These are phyloP conservation scores for Botrytis medusae DNA, from an alignment of 2,329 filamentous ascomycete species.

Conservation along the genomic window DNA sequence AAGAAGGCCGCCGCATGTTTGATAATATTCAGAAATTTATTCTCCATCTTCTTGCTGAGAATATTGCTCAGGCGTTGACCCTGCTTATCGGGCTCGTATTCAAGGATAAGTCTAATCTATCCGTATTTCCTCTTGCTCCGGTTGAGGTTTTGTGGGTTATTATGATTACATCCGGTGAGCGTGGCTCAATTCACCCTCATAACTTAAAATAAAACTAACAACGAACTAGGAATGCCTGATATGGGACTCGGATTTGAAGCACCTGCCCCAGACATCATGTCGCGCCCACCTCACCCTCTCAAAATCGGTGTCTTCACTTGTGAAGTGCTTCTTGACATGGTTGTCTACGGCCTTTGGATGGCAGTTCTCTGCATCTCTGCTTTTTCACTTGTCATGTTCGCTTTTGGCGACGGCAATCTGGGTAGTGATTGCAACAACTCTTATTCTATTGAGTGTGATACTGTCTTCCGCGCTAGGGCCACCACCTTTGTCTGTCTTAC, in stretches of 20 bases:
- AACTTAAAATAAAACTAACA: background rate
- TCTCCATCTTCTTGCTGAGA: slow-evolving; percentile 63
- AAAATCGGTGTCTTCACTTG: slow-evolving; percentile 71
- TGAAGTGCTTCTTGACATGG: slow-evolving; percentile 76
- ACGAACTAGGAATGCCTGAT: slow-evolving; percentile 60
- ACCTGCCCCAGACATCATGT: slow-evolving; percentile 74
- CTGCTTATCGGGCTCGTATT: slow-evolving; percentile 80
- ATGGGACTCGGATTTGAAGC: slow-evolving; percentile 83
- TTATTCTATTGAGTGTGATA: slow-evolving; percentile 56
- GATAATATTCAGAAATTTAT: slow-evolving; percentile 76
- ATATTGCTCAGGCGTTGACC: slow-evolving; percentile 80
- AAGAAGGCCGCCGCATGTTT: slow-evolving; percentile 72
- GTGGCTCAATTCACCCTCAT: background rate
- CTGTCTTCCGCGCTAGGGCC: slow-evolving; percentile 68
- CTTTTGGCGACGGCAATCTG: slow-evolving; percentile 54
- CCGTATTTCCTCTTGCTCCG: slow-evolving; percentile 82
- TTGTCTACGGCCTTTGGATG: slow-evolving; percentile 78
- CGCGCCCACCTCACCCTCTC: slow-evolving; percentile 64
- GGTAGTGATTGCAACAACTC: slow-evolving; percentile 60
- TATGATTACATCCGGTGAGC: slow-evolving; percentile 77
- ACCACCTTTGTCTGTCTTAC: slow-evolving; percentile 74
- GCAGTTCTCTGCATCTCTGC: slow-evolving; percentile 63
- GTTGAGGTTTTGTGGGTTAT: slow-evolving; percentile 93
- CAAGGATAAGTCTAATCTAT: slow-evolving; percentile 68
- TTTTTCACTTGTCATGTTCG: slow-evolving; percentile 65